phyloP scores from a whole-genome alignment of 2,329 filamentous ascomycete species.

The Leptographium wingfieldii region DNA sequence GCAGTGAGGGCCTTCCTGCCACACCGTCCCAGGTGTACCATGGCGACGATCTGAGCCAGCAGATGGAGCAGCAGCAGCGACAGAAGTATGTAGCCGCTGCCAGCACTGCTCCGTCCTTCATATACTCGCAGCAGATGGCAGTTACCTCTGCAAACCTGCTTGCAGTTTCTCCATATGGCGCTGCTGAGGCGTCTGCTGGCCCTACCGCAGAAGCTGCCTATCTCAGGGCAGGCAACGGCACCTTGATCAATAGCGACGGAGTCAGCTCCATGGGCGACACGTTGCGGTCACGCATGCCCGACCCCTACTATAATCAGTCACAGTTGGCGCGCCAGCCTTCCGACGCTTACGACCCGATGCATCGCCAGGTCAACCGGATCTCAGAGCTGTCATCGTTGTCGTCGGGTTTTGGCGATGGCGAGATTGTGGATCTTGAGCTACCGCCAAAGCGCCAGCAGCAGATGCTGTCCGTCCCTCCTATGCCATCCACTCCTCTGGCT shows the following conservation, averaged over 20 bases:
- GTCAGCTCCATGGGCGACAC: conserved; percentile 13
- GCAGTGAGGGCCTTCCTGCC: background rate
- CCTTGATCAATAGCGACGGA: background rate
- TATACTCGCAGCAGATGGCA: background rate
- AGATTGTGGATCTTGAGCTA: conserved; percentile 30
- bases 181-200: background rate
- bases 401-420: conserved; percentile 51
- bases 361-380: conserved; percentile 25
- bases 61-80: background rate
- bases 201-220: background rate
- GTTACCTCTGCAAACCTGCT: background rate
- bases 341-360: conserved; percentile 22
- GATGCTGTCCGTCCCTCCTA: background rate
- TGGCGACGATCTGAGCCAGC: background rate
- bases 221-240: too few relatives aligned
- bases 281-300: conserved; percentile 23
- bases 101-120: background rate
- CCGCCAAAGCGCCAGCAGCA: conserved; percentile 5
- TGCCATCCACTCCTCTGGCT: background rate
- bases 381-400: conserved; percentile 48
- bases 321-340: conserved; percentile 24
- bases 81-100: background rate
- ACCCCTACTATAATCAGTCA: conserved; percentile 26
- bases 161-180: background rate
- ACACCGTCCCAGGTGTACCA: background rate